phyloP scores from a whole-genome alignment of 257 asterid species.

The Marsdenia floribunda region DNA sequence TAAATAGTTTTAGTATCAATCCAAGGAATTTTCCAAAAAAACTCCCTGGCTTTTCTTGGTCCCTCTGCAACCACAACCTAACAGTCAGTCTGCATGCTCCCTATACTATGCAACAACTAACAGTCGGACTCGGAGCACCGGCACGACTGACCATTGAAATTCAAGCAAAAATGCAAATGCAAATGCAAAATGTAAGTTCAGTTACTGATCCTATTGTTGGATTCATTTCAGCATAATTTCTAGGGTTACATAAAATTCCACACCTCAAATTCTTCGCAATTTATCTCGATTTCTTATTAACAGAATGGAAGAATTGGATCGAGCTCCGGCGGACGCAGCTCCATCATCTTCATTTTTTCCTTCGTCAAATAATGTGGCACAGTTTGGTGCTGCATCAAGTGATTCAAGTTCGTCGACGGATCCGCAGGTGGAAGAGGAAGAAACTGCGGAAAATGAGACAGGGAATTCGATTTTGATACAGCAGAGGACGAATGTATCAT shows the following conservation, averaged over 20 bases:
- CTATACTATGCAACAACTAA: background rate
- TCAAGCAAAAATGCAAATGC: background rate
- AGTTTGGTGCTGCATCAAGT: background rate
- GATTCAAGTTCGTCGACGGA: background rate
- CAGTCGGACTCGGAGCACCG: background rate
- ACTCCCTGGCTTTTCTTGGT: too few relatives aligned
- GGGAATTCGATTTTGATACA: background rate
- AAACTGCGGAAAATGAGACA: background rate
- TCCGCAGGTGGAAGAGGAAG: conserved; percentile 3
- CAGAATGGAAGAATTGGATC: conserved; percentile 9
- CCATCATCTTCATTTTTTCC: background rate
- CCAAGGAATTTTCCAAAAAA: too few relatives aligned
- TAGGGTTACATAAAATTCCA: background rate
- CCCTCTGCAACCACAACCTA: background rate
- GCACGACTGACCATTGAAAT: conserved; percentile 4
- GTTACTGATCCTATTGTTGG: background rate
- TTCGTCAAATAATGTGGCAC: background rate
- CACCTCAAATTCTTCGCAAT: background rate
- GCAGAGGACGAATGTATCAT: conserved; percentile 3
- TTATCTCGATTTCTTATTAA: background rate
- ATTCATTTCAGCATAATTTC: background rate
- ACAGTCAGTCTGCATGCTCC: background rate
- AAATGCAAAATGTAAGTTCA: background rate
- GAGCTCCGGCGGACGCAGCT: background rate
- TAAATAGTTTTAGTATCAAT: too few relatives aligned